phyloP scores from a whole-genome alignment of 495 filamentous ascomycete species.

The Trichoderma parareesei region DNA sequence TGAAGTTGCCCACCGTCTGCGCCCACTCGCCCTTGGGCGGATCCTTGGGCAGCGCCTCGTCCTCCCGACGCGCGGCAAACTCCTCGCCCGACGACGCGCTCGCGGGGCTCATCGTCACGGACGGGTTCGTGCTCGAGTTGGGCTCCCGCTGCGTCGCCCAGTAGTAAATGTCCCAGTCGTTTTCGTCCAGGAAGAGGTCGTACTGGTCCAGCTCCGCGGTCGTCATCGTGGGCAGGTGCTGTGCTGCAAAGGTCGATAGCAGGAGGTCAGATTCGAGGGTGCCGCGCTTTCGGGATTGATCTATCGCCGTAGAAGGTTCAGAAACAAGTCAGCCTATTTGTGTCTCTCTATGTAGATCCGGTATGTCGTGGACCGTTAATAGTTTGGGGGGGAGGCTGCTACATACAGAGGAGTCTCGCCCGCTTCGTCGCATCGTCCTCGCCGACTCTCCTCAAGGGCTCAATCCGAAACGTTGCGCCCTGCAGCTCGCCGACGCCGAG shows the following conservation, averaged over 20 bases:
- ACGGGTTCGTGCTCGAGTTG: conserved; percentile 6
- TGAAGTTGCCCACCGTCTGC: conserved; percentile 90
- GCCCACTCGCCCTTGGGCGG: conserved; percentile 73
- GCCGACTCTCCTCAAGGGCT: conserved; percentile 71
- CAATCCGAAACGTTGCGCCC: conserved; percentile 78
- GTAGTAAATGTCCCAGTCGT: conserved; percentile 99
- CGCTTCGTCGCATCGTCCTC: conserved; percentile 79
- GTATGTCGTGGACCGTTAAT: too few species aligned
- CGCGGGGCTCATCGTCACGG: conserved; percentile 22
- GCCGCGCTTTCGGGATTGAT: conserved; percentile 94
- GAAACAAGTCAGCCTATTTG: conserved; percentile 4
- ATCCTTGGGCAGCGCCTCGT: conserved; percentile 19
- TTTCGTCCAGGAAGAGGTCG: conserved; percentile 93
- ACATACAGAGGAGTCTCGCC: conserved; percentile 83
- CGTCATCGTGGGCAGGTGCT: conserved; percentile 65
- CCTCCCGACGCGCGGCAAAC: conserved; percentile 19
- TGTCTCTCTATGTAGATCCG: too few species aligned
- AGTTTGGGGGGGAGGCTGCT: too few species aligned
- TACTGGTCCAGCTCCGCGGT: conserved; percentile 68
- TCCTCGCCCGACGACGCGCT: conserved; percentile 23
- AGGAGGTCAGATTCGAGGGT: conserved; percentile 93
- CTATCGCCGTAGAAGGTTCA: too few species aligned
- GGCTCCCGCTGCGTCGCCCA: conserved; percentile 91
- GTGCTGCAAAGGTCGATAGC: conserved; percentile 88
- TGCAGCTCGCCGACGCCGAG: conserved; percentile 87